Conservation (phyloP, 352 stramenopile genomes). For the Phytopythium cucurbitacearum region DNA sequence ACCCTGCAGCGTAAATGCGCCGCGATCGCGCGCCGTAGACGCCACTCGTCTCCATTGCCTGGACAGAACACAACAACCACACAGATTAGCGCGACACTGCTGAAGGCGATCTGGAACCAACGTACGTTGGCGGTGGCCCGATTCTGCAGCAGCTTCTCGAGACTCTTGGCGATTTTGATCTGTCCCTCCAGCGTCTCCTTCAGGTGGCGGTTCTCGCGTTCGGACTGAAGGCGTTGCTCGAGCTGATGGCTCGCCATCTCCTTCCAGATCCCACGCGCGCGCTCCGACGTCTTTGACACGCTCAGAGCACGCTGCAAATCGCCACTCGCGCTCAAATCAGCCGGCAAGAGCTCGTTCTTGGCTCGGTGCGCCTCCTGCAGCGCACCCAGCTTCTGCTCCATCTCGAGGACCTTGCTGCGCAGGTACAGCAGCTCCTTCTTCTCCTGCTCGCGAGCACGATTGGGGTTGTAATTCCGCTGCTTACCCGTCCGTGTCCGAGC, state of each 20-base stretch:
- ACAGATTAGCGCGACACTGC: not conserved
- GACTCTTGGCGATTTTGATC: conserved; percentile 54
- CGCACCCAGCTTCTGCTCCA: conserved; percentile 28
- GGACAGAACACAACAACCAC: conserved; percentile 1
- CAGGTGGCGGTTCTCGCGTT: conserved; percentile 53
- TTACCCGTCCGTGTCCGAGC: conserved; percentile 6
- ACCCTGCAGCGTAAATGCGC: conserved; percentile 18
- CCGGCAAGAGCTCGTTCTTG: not conserved
- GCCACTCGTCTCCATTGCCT: conserved; percentile 29
- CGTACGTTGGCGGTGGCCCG: conserved; percentile 18
- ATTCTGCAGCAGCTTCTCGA: conserved; percentile 37
- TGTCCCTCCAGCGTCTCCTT: conserved; percentile 51
- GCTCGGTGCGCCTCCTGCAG: conserved; percentile 14
- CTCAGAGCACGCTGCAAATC: not conserved
- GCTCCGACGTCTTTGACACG: not conserved
- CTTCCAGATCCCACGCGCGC: conserved; percentile 24
- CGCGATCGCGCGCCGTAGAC: conserved; percentile 14
- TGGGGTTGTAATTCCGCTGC: conserved; percentile 29
- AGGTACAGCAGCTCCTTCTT: conserved; percentile 41
- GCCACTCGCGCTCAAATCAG: not conserved
- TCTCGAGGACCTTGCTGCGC: conserved; percentile 31
- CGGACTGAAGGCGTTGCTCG: conserved; percentile 37
- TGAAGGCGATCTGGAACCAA: not conserved
- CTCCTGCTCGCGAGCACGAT: conserved; percentile 29
- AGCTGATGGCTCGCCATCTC: conserved; percentile 36